phyloP scores from a whole-genome alignment of 179 eudicot genomes.

The Spinacia oleracea region DNA sequence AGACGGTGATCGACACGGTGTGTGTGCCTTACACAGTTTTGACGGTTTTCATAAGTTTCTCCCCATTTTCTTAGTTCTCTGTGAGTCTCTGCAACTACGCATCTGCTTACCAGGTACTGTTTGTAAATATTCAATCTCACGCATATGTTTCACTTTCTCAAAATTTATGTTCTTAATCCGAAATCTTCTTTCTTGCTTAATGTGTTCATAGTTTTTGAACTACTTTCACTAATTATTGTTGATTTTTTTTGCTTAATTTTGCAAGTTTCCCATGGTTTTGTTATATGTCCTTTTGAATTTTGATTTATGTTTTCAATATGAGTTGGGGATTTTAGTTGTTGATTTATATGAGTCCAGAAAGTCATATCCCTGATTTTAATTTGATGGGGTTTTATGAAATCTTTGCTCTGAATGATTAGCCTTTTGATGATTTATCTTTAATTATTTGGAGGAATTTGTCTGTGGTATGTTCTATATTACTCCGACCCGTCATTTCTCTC shows the following conservation, averaged over 20 bases:
- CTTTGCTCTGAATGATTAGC: neutral
- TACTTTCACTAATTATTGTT: neutral
- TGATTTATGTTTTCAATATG: neutral
- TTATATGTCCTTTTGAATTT: neutral
- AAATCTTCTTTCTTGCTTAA: neutral
- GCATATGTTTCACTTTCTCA: neutral
- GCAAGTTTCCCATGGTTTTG: neutral
- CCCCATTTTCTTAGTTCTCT: too few species aligned
- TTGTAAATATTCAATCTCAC: neutral
- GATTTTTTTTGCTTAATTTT: neutral
- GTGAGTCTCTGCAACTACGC: neutral
- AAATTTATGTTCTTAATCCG: neutral
- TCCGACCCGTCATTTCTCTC: too few species aligned
- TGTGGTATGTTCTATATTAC: too few species aligned
- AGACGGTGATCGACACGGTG: too few species aligned
- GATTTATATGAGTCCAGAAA: neutral
- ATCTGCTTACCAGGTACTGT: slow-evolving; percentile 11
- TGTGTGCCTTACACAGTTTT: neutral
- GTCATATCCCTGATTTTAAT: neutral
- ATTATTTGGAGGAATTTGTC: too few species aligned
- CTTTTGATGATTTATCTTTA: neutral
- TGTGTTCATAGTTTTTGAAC: neutral
- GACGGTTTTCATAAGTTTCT: neutral
- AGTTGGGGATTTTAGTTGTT: neutral
- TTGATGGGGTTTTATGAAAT: neutral